phyloP scores from a whole-genome alignment of 371 early-diverging fungal genomes.

The Blastocladiella emersonii region DNA sequence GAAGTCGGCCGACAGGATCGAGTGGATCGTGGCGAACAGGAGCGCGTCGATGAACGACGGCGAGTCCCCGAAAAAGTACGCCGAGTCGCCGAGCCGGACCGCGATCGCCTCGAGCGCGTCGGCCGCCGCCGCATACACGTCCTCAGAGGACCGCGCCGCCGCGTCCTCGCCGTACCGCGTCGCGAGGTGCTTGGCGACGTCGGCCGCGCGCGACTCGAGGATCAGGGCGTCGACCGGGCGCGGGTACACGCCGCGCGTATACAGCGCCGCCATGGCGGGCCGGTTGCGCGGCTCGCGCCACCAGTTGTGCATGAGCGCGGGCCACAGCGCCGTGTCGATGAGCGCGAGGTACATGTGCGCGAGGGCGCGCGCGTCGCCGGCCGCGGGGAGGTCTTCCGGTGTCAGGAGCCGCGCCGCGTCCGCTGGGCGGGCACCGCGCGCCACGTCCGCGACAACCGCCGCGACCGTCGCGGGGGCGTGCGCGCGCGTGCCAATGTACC shows the following conservation, averaged over 20 bases:
- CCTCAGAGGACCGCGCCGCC: neutral
- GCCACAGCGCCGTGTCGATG: neutral
- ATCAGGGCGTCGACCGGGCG: neutral
- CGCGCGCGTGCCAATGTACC: neutral
- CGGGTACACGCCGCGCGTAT: neutral
- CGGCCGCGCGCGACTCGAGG: no score
- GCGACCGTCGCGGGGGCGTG: neutral
- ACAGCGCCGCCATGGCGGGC: neutral
- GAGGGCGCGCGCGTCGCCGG: neutral
- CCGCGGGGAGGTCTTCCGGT: neutral
- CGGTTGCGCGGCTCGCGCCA: slow-evolving; percentile 1
- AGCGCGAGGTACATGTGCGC: neutral
- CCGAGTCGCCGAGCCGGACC: neutral
- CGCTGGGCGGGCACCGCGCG: neutral
- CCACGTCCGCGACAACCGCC: neutral
- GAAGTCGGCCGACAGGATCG: slow-evolving; percentile 1
- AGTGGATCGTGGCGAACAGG: neutral
- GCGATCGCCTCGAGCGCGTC: neutral
- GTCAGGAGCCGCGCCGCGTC: neutral
- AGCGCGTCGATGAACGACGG: slow-evolving; percentile 2
- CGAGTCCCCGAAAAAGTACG: neutral
- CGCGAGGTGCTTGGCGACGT: neutral
- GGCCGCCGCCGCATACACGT: neutral
- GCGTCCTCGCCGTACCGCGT: neutral
- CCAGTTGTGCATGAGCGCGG: neutral